Conservation (phyloP, 768 basidiomycete genomes). For the Collybiopsis luxurians region DNA sequence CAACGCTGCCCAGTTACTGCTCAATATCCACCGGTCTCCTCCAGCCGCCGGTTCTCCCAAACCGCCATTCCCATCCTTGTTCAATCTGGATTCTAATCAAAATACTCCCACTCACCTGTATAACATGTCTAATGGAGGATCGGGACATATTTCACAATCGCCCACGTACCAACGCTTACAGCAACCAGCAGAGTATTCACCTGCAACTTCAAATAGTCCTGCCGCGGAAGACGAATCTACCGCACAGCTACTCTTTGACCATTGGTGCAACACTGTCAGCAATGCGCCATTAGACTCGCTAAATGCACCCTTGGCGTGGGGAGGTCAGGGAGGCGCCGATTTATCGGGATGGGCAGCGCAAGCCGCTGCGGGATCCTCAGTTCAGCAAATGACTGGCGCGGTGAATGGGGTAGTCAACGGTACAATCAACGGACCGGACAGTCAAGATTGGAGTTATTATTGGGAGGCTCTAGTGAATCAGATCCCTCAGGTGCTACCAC, state of each 20-base stretch:
- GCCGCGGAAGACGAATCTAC: conserved; percentile 68
- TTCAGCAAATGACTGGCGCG: conserved; percentile 26
- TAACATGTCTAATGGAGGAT: background rate
- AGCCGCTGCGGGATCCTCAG: conserved; percentile 24
- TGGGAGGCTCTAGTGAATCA: conserved; percentile 79
- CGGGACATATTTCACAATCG: conserved; percentile 24
- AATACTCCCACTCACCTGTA: conserved; percentile 18
- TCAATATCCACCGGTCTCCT: conserved; percentile 42
- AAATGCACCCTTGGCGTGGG: conserved; percentile 54
- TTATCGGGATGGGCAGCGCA: conserved; percentile 57
- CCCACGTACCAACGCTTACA: conserved; percentile 64
- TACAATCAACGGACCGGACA: conserved; percentile 50
- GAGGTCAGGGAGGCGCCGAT: conserved; percentile 54
- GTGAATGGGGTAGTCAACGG: conserved; percentile 47
- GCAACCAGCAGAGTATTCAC: conserved; percentile 51
- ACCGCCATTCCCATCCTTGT: conserved; percentile 27
- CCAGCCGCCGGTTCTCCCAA: conserved; percentile 31
- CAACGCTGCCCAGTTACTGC: conserved; percentile 50
- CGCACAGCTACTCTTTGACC: conserved; percentile 77
- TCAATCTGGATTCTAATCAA: background rate
- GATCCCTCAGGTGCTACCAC: conserved; percentile 29
- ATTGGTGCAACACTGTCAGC: conserved; percentile 82
- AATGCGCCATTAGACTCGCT: conserved; percentile 56
- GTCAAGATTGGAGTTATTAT: conserved; percentile 75
- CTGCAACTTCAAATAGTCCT: conserved; percentile 68